These are phyloP conservation scores for Pythium volutum DNA, from an alignment of 352 stramenopile genomes.

Conservation along the genomic window DNA sequence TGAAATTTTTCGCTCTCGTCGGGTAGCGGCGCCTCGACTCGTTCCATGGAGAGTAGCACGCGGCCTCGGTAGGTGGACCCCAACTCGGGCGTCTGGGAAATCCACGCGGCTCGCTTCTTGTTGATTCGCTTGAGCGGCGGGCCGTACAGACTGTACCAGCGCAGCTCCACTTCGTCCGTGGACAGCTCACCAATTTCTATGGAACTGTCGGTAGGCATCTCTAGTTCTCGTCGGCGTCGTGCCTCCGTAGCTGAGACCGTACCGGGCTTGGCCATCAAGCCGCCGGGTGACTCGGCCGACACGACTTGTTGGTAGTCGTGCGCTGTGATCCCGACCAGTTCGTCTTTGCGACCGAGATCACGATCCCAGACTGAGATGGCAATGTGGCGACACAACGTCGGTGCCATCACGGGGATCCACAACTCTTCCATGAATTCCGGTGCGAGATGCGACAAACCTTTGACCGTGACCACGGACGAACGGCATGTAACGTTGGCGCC, in stretches of 20 bases:
- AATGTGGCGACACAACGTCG: conserved; percentile 74
- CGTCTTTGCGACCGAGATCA: conserved; percentile 60
- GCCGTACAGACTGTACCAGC: conserved; percentile 87
- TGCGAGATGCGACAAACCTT: conserved; percentile 42
- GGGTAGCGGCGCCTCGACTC: conserved; percentile 34
- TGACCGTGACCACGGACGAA: conserved; percentile 58
- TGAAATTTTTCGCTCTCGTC: conserved; percentile 63
- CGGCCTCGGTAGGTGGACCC: conserved; percentile 81
- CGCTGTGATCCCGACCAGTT: conserved; percentile 66
- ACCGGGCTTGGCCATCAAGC: conserved; percentile 21
- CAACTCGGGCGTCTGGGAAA: conserved; percentile 61
- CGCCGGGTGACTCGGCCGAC: conserved; percentile 23
- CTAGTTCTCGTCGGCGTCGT: conserved; percentile 2
- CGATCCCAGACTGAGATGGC: conserved; percentile 78
- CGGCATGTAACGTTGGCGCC: conserved; percentile 41
- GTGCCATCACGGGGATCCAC: conserved; percentile 81
- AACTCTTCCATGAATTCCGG: conserved; percentile 77
- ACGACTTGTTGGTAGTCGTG: conserved; percentile 72
- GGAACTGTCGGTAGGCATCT: neutral
- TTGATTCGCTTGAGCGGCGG: conserved; percentile 60
- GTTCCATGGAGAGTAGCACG: conserved; percentile 74
- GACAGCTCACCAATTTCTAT: neutral
- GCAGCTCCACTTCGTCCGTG: conserved; percentile 29
- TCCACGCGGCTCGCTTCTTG: conserved; percentile 41
- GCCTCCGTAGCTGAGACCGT: neutral